Evolutionary conservation across 192 early-diverging fungal species (phyloP).

Genomic region (Backusella liffmaniae): DNA sequence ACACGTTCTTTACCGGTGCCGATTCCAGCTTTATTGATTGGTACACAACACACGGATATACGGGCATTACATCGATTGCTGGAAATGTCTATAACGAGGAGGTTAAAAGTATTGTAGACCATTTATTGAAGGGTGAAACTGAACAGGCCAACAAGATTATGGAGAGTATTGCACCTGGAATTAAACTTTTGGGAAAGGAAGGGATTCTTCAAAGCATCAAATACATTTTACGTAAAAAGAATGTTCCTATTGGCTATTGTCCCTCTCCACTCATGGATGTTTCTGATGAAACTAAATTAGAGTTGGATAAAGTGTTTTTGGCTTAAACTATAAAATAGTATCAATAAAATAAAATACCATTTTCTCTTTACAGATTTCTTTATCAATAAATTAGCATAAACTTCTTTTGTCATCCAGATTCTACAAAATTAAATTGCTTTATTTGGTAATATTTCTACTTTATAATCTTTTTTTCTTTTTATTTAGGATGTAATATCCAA

Average conservation of each 20-base stretch:
- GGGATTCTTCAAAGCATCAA: slow-evolving; percentile 16
- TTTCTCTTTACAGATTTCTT: not conserved
- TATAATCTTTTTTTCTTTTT: not conserved
- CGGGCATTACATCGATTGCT: slow-evolving; percentile 17
- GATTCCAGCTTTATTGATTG: slow-evolving; percentile 1
- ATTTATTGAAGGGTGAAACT: not conserved
- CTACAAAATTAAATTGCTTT: not conserved
- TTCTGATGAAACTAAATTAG: not conserved
- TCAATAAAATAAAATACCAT: not conserved
- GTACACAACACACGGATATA: slow-evolving; percentile 15
- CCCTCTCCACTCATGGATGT: slow-evolving; percentile 13
- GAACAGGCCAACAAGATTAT: slow-evolving; percentile 10
- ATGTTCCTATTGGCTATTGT: slow-evolving; percentile 18
- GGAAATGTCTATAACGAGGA: slow-evolving; percentile 12
- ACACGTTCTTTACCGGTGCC: slow-evolving; percentile 11
- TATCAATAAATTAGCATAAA: not conserved
- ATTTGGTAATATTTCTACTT: not conserved
- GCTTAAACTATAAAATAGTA: not conserved
- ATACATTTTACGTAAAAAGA: slow-evolving; percentile 20
- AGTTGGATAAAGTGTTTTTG: not conserved
- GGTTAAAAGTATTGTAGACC: not conserved
- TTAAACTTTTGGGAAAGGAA: not conserved
- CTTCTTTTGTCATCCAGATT: not conserved
- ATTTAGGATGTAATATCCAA: not conserved
- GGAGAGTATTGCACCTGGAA: not conserved